A percentile compares a stretch with the other conserved stretches of the same genome.
These are phyloP conservation scores for Wickerhamiella parazyma DNA, from an alignment of 805 yeast genomes.

Conservation along the genomic window DNA sequence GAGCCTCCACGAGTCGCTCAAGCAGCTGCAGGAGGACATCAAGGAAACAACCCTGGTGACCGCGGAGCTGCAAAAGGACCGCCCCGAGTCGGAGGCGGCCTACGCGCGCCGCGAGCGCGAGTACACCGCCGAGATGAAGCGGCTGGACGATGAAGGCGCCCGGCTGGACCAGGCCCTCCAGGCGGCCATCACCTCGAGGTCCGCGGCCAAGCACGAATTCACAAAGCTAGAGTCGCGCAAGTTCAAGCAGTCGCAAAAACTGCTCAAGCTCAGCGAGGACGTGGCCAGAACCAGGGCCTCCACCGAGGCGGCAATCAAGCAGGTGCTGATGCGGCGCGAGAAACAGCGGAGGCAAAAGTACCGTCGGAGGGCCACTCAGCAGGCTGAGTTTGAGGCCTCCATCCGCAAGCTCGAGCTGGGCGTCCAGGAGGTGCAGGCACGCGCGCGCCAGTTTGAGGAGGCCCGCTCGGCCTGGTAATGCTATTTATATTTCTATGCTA, in stretches of 20 bases:
- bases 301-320: background rate
- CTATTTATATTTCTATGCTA: background rate
- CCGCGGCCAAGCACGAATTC: constrained; percentile 1
- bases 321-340: constrained; percentile 3
- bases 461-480: constrained; percentile 1
- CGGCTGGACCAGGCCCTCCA: background rate
- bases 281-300: background rate
- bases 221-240: constrained; percentile 4
- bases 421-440: constrained; percentile 8
- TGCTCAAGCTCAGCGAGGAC: background rate
- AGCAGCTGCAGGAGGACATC: constrained; percentile 27
- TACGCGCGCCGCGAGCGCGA: constrained; percentile 4
- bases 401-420: constrained; percentile 10
- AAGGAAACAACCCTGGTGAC: constrained; percentile 14
- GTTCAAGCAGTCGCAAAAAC: background rate
- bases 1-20: constrained; percentile 32
- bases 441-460: constrained; percentile 8
- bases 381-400: constrained; percentile 11
- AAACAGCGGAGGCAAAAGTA: constrained; percentile 1
- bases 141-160: background rate
- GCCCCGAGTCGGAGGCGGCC: constrained; percentile 8
- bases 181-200: background rate
- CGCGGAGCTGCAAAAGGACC: constrained; percentile 9
- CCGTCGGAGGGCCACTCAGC: constrained; percentile 6
- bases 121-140: background rate